Percentiles rank a stretch among this genome's conserved stretches.
phyloP scores from a whole-genome alignment of 2,329 filamentous ascomycete genomes.

The Talaromyces rugulosus region DNA sequence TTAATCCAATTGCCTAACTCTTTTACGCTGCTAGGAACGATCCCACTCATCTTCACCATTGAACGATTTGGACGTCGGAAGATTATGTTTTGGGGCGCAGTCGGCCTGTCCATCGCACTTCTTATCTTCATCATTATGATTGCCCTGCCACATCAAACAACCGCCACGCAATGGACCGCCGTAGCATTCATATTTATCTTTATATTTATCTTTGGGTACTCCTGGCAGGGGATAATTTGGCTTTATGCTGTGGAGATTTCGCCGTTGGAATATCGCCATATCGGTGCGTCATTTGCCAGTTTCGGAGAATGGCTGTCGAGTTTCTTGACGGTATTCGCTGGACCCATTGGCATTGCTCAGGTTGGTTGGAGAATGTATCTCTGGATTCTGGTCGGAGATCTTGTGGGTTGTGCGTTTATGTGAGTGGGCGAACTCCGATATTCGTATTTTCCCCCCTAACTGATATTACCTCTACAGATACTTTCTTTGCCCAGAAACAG shows the following conservation, averaged over 20 bases:
- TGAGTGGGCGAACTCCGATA: not conserved
- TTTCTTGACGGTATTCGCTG: conserved; percentile 34
- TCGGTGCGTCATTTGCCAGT: conserved; percentile 30
- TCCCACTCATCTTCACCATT: not conserved
- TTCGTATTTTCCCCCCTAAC: not conserved
- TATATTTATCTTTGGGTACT: not conserved
- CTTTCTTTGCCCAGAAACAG: not conserved
- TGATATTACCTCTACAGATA: not conserved
- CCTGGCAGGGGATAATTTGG: not conserved
- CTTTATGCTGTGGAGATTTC: conserved; percentile 23
- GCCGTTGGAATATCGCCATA: conserved; percentile 32
- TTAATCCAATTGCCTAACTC: too few relatives aligned
- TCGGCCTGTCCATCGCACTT: not conserved
- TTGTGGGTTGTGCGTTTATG: not conserved
- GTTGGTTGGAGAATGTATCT: conserved; percentile 37
- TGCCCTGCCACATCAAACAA: not conserved
- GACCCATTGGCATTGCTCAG: conserved; percentile 28
- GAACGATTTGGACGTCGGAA: not conserved
- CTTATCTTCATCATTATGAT: not conserved
- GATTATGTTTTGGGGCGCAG: not conserved
- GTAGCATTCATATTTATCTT: not conserved
- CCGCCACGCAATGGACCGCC: not conserved
- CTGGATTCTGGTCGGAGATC: conserved; percentile 28
- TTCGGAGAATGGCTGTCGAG: conserved; percentile 35
- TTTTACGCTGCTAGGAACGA: not conserved